phyloP scores from a whole-genome alignment of 148 eudicot genomes.

The Diospyros lotus region DNA sequence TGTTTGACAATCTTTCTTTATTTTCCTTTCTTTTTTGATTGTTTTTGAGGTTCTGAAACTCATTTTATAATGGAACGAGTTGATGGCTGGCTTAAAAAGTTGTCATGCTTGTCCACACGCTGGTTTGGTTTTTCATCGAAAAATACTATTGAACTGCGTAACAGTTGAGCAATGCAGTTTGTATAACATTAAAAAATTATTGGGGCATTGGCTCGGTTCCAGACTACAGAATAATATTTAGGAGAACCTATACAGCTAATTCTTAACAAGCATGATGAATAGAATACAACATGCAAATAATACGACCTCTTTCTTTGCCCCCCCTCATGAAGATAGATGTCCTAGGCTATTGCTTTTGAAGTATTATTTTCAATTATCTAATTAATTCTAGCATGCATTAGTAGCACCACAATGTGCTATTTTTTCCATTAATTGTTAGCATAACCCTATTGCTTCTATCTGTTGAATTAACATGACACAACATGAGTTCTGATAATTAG shows the following conservation, averaged over 20 bases:
- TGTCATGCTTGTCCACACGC: not conserved
- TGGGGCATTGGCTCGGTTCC: too few relatives aligned
- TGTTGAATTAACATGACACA: not conserved
- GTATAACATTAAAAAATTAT: too few relatives aligned
- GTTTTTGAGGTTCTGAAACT: not conserved
- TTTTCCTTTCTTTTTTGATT: not conserved
- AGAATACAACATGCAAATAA: too few relatives aligned
- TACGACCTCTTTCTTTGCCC: too few relatives aligned
- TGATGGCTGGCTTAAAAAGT: not conserved
- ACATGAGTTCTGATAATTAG: constrained; percentile 4
- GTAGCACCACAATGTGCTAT: not conserved
- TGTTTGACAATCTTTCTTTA: not conserved
- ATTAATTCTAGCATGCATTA: not conserved
- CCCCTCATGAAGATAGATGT: too few relatives aligned
- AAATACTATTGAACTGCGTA: too few relatives aligned
- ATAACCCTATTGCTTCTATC: not conserved
- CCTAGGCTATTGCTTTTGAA: too few relatives aligned
- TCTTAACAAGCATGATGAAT: too few relatives aligned
- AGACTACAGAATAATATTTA: too few relatives aligned
- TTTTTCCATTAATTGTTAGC: not conserved
- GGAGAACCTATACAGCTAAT: too few relatives aligned
- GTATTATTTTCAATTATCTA: not conserved
- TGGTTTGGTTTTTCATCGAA: not conserved
- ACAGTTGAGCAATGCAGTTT: too few relatives aligned
- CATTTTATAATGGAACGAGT: not conserved